Evolutionary conservation across 345 rosid genomes (phyloP), one percentile per base, ranked within the genome.

Genomic region (Litchi chinensis): DNA sequence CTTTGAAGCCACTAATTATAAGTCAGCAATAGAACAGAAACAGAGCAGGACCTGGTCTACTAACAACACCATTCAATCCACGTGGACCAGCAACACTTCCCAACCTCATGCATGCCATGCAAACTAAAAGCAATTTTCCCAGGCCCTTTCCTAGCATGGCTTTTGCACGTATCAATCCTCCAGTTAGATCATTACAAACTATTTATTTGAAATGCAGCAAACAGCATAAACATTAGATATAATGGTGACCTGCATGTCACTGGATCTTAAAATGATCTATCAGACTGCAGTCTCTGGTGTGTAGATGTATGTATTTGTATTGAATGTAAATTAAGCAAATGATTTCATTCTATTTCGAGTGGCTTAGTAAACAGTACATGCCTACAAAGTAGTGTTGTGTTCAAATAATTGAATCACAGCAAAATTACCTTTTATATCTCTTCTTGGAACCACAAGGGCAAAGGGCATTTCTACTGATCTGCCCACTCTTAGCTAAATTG

Each of bases 401-500:
- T 9, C 10, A 79, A 73, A 8, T 13, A 26, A 12, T n/a, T 16
- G 18, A 19, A 65, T 32, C 37, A 57, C 62, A 46, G 65, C 43
- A 46, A 71, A 52, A 68, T 68, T 88, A 96, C 99, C 97, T 68
- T 83, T 94, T 93, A 83, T 94, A 96, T 92, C 94, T 89, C 89
- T 92, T 94, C 91, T 93, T 91, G 73, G 99, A 96, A 86, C 97
- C 98, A 69, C 99, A 96, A 0, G 98, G 99, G 75, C 99, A 96
- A 72, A 82, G 84, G 5, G 98, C 97, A 85, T 94, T 94, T 76
- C 97, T 84, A 87, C 99, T 94, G n/a, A 96, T 89, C 82, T 91
- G 92, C 64, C 97, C 97, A 79, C 97, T 94, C 84, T 91, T 92
- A 13, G 97, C 97, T 84, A 94, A 83, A 82, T 90, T 96, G 44